Evolutionary conservation across 176 grass and related monocot genomes (phyloP).

Genomic region (Tuctoria greenei): DNA sequence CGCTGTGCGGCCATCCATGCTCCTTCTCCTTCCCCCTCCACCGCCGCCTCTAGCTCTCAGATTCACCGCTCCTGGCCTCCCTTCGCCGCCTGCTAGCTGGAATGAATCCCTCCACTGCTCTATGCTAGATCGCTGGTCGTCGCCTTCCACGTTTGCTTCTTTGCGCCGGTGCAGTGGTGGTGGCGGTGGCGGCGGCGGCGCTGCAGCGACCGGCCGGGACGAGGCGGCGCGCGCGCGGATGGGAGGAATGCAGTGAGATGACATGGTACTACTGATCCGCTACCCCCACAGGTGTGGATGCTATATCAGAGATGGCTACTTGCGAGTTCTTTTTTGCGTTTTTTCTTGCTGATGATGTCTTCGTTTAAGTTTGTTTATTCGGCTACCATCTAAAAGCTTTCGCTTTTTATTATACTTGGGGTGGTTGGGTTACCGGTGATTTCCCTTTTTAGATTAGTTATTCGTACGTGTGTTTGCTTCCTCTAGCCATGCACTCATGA

Average conservation of each 20-base stretch:
- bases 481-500: neutral
- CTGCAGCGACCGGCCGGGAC: neutral
- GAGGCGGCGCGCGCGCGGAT: neutral
- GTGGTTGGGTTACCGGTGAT: neutral
- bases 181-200: neutral
- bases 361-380: conserved; percentile 18
- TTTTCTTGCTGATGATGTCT: neutral
- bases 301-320: conserved; percentile 24
- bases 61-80: conserved; percentile 13
- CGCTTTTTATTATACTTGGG: neutral
- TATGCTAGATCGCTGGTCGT: neutral
- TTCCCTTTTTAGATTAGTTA: neutral
- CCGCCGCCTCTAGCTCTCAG: conserved; percentile 14
- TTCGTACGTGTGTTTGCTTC: conserved; percentile 1
- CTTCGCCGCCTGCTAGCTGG: neutral
- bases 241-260: conserved; percentile 38
- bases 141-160: neutral
- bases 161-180: neutral
- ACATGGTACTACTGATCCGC: conserved; percentile 36
- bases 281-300: conserved; percentile 35
- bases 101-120: neutral
- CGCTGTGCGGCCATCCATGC: conserved; percentile 24
- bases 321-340: neutral
- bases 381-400: neutral
- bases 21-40: neutral